Evolutionary conservation across 805 yeast species (phyloP), one percentile per base, ranked within the genome.

Genomic region (Blastobotrys chiropterorum): DNA sequence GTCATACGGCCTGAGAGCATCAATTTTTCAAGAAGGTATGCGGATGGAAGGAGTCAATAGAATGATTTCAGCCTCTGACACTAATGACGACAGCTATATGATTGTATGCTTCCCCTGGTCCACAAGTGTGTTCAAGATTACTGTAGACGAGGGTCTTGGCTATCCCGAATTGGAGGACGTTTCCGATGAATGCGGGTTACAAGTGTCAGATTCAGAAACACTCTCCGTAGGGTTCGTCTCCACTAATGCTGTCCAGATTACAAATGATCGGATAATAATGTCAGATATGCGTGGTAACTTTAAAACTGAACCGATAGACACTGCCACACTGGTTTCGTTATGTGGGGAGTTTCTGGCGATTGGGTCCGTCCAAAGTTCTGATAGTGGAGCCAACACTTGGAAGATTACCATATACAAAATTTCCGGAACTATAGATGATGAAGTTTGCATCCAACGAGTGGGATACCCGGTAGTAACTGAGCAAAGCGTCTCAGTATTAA

Each of bases 21-120:
- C 53, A 7, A 39, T 53, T 16, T 38, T 48, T n/a, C 43, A 19
- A 16, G 44, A 49, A 17, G 59, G 57, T 2, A 56, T 53, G 11
- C 6, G 47, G 3, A 50, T 52, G 50, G 21, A 47, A 4, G 55
- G 51, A 22, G 46, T 46, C 5, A 45, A 54, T 17, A 15, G 41
- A 7, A 20, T 56, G 17, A 52, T 46, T 34, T 52, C 53, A 3
- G 39, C 48, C 17, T 8, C 8, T 3, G 22, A 39, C 2, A 48
- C 45, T 13, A 46, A 16, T n/a, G 48, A 26, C 5, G 34, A 30
- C 8, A n/a, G 39, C 19, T 22, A 38, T 22, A 22, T 54, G 45
- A 20, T 52, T 4, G 41, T 50, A 13, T 26, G 51, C 1, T 45
- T 44, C 15, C 56, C 56, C 5, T 52, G 56, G 56, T 15, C 38